Percentiles rank a stretch among this genome's conserved stretches.
Evolutionary conservation across 148 eudicot genomes (phyloP).

Genomic region (Gaultheria prostrata): DNA sequence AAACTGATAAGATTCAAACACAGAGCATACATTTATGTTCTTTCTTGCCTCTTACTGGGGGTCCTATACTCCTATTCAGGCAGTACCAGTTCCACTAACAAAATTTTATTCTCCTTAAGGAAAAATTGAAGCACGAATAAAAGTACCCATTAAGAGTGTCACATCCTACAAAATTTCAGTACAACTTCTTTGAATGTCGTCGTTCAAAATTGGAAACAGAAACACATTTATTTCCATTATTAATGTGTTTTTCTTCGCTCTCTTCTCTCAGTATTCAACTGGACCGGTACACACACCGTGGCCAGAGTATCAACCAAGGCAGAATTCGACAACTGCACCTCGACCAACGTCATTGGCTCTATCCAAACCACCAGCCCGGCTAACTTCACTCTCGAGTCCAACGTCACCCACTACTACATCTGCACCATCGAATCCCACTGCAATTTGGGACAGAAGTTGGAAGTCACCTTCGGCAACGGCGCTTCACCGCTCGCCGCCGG

Average conservation of each 20-base stretch:
- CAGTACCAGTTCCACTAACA: too few relatives aligned
- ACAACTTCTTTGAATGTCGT: background rate
- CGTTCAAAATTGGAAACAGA: background rate
- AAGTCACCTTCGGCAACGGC: background rate
- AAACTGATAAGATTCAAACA: too few relatives aligned
- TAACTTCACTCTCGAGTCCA: background rate
- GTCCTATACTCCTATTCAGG: too few relatives aligned
- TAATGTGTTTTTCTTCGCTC: background rate
- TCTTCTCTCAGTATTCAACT: conserved; percentile 14
- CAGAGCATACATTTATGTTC: too few relatives aligned
- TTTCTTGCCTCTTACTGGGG: too few relatives aligned
- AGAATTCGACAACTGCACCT: background rate
- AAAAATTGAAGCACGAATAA: too few relatives aligned
- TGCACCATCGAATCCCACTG: conserved; percentile 5
- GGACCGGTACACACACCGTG: conserved; percentile 8
- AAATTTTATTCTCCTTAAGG: too few relatives aligned
- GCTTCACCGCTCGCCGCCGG: background rate
- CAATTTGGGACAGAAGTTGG: background rate
- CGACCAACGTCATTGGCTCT: background rate
- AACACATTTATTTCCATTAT: background rate
- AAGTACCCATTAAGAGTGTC: too few relatives aligned
- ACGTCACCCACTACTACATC: conserved; percentile 10
- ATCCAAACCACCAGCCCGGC: conserved; percentile 12
- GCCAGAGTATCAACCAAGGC: conserved; percentile 12
- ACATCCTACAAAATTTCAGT: too few relatives aligned